A percentile compares a stretch with the other conserved stretches of the same genome.
Conservation (phyloP, 208 protist genomes). For the Perkinsela sp. region DNA sequence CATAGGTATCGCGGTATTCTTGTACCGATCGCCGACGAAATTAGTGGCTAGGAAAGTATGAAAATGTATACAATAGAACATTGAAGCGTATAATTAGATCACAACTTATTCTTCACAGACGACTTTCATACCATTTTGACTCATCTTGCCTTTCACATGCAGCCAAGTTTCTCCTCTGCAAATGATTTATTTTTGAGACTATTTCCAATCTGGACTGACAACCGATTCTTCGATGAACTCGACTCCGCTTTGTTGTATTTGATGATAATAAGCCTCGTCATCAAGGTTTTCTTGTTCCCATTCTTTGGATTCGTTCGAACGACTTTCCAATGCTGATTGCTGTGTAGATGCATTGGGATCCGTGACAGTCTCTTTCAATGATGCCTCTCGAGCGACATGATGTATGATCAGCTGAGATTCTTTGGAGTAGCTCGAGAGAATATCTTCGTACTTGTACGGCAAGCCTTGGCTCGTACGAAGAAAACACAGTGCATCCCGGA, state of each 20-base stretch:
- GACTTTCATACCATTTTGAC: too few species aligned
- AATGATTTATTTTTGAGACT: too few species aligned
- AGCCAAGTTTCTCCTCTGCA: too few species aligned
- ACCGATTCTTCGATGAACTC: not conserved
- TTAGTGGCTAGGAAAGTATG: too few species aligned
- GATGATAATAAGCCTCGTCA: not conserved
- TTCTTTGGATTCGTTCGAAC: not conserved
- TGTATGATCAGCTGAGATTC: not conserved
- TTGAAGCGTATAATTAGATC: too few species aligned
- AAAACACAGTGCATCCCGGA: not conserved
- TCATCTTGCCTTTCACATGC: too few species aligned
- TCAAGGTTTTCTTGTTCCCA: not conserved
- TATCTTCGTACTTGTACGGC: not conserved
- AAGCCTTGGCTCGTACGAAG: not conserved
- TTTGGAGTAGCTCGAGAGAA: not conserved
- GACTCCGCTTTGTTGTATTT: not conserved
- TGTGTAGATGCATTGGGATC: not conserved
- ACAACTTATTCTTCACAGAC: too few species aligned
- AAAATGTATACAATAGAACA: too few species aligned
- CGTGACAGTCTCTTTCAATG: not conserved
- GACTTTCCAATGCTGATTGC: not conserved
- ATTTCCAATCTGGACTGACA: not conserved
- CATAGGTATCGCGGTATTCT: too few species aligned
- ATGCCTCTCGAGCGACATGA: not conserved
- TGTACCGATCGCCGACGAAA: too few species aligned